Conservation (phyloP, 164 flowering plant species). For the Dillenia suffruticosa region DNA sequence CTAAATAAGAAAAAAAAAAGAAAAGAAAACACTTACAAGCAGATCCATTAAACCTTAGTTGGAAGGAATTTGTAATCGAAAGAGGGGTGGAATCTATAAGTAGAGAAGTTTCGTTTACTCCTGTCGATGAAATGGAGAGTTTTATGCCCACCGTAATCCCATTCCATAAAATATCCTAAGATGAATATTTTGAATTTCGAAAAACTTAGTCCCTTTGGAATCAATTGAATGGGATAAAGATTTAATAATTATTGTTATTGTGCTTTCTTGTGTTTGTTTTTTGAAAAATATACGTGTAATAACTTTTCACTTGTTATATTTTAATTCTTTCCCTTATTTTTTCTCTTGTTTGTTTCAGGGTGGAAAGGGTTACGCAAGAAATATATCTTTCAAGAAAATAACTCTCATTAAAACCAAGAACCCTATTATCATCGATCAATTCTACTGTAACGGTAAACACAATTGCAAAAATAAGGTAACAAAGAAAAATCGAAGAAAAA, state of each 20-base stretch:
- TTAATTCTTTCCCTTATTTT: not conserved
- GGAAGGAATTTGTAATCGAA: too few relatives aligned
- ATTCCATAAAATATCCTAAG: not conserved
- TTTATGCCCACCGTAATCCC: too few relatives aligned
- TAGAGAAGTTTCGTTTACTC: too few relatives aligned
- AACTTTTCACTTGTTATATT: not conserved
- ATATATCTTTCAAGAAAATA: slow-evolving; percentile 20
- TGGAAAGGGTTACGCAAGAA: slow-evolving; percentile 33
- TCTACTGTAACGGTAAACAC: slow-evolving; percentile 16
- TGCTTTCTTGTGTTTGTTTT: too few relatives aligned
- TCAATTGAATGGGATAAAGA: not conserved
- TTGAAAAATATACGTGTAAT: too few relatives aligned
- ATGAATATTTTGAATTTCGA: not conserved
- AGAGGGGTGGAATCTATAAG: too few relatives aligned
- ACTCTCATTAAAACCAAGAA: slow-evolving; percentile 9
- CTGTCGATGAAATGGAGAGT: too few relatives aligned
- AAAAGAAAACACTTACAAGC: too few relatives aligned
- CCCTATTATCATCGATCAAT: slow-evolving; percentile 47
- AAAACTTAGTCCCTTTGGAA: not conserved
- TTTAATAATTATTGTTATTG: not conserved
- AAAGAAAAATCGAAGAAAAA: not conserved
- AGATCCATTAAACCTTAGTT: too few relatives aligned
- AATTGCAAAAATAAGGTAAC: slow-evolving; percentile 6
- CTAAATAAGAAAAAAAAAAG: too few relatives aligned
- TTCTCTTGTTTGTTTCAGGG: slow-evolving; percentile 15